Base-by-base conservation (phyloP, 2,329 filamentous ascomycete genomes). In the Chaetoscypha palmicola region DNA sequence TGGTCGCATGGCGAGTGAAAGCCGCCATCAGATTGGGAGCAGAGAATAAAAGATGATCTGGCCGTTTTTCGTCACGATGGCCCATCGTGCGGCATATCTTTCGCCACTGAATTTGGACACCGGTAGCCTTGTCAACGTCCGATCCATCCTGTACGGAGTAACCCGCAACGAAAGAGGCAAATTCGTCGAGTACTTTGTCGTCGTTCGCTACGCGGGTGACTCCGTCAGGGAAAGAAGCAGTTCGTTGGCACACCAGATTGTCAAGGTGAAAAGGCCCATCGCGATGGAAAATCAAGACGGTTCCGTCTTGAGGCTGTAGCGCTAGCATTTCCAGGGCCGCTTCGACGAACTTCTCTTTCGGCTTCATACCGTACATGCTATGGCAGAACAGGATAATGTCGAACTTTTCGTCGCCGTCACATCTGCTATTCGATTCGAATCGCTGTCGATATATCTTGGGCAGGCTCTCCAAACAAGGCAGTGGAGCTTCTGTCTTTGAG, bases 311-410 rank as follows among this genome's bases (percentile, higher is more conserved):
- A 49, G 63, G 58, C 24, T 53, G 44, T 43, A 65, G 50, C 47
- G 50, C 58, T 23, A 81, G 71, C 67, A 76, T 65, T 14, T 58
- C 51, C 5, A 81, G 55, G 2, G 72, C 68, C 14, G 47, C 52
- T 55, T 70, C 56, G 48, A 82, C 68, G 46, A 66, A 68, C 1
- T 11, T 56, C n/a, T 49, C 53, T 50, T 75, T 73, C 2, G 66
- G 65, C 0, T 64, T 65, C 70, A 81, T 73, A 47, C 74, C 75
- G 50, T 81, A 80, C 70, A 81, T 71, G 62, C 78, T 79, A 57
- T 81, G 77, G 51, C 76, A 81, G 60, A 82, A 78, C 3, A 83
- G 54, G 14, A 82, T 58, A 31, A 80, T 10, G 49, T 82, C 69
- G 53, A 70, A 81, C 46, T 63, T 68, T 17, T 66, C 57, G 23